phyloP scores from a whole-genome alignment of 78 protist species.

The Bigelowiella natans region DNA sequence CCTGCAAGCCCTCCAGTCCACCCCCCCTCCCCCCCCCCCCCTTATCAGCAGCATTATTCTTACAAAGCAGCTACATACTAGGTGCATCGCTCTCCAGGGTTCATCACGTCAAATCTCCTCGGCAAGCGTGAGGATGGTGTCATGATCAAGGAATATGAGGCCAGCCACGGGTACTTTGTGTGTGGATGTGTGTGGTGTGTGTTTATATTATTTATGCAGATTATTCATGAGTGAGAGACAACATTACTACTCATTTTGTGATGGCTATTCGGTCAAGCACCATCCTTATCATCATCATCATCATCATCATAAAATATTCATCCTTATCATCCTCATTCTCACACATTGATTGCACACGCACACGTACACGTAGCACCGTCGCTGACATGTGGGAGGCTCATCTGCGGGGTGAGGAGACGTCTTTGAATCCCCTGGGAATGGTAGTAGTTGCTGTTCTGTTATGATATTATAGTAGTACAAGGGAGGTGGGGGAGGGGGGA shows the following conservation, averaged over 20 bases:
- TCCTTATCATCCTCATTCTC: too few species aligned
- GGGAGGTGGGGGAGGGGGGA: too few species aligned
- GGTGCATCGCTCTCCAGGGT: slow-evolving; percentile 21
- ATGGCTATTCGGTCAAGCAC: too few species aligned
- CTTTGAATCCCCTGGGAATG: slow-evolving; percentile 46
- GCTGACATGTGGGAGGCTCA: slow-evolving; percentile 25
- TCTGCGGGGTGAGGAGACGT: slow-evolving; percentile 28
- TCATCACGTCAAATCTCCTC: slow-evolving; percentile 45
- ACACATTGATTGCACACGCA: too few species aligned
- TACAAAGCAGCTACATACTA: too few species aligned
- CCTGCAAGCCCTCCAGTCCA: not conserved
- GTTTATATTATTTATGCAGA: not conserved
- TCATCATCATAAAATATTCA: too few species aligned
- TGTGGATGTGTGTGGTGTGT: not conserved
- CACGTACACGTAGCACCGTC: not conserved
- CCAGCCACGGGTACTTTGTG: slow-evolving; percentile 32
- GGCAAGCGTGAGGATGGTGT: slow-evolving; percentile 34
- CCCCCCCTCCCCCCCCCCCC: not conserved
- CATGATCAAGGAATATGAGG: slow-evolving; percentile 46
- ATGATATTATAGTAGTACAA: too few species aligned
- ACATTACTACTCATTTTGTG: not conserved
- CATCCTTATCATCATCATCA: too few species aligned
- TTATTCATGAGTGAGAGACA: not conserved
- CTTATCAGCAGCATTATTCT: not conserved
- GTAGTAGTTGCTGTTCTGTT: too few species aligned